A percentile compares a stretch with the other conserved stretches of the same genome.
phyloP scores from a whole-genome alignment of 1,284 basidiomycete genomes.

The Peniophora sp. region DNA sequence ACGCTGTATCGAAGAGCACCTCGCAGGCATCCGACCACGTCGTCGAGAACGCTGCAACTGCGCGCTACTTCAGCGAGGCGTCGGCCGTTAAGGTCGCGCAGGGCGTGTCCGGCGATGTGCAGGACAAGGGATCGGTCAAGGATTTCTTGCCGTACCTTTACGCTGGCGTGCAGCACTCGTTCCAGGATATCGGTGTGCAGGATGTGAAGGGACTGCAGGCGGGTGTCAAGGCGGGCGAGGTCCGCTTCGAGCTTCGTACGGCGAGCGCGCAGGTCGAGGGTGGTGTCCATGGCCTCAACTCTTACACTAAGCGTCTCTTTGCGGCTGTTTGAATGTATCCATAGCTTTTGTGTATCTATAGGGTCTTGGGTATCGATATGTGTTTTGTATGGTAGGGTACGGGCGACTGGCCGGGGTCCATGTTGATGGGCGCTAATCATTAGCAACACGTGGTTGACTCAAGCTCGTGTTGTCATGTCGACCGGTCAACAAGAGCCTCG shows the following conservation, averaged over 20 bases:
- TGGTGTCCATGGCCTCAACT: constrained; percentile 89
- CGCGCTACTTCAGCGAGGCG: constrained; percentile 95
- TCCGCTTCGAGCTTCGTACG: constrained; percentile 92
- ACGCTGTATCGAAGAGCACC: constrained; percentile 27
- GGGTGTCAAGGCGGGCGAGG: constrained; percentile 56
- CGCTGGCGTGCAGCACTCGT: constrained; percentile 89
- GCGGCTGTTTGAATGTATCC: constrained; percentile 15
- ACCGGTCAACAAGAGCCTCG: too few relatives aligned
- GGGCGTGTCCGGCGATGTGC: constrained; percentile 94
- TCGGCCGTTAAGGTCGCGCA: constrained; percentile 96
- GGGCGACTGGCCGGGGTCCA: too few relatives aligned
- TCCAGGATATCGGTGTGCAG: constrained; percentile 89
- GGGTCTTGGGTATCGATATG: too few relatives aligned
- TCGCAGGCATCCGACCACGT: constrained; percentile 9
- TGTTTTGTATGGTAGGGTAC: too few relatives aligned
- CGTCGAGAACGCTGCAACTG: constrained; percentile 92
- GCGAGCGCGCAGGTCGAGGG: constrained; percentile 96
- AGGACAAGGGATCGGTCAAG: constrained; percentile 93
- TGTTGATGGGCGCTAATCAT: too few relatives aligned
- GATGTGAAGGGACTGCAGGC: constrained; percentile 57
- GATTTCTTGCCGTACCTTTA: constrained; percentile 91
- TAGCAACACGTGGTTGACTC: too few relatives aligned
- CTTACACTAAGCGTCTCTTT: constrained; percentile 64
- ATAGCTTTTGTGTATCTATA: too few relatives aligned
- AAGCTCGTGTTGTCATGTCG: too few relatives aligned